These are phyloP conservation scores for Halenospora varia DNA, from an alignment of 495 filamentous ascomycete genomes.

Conservation along the genomic window DNA sequence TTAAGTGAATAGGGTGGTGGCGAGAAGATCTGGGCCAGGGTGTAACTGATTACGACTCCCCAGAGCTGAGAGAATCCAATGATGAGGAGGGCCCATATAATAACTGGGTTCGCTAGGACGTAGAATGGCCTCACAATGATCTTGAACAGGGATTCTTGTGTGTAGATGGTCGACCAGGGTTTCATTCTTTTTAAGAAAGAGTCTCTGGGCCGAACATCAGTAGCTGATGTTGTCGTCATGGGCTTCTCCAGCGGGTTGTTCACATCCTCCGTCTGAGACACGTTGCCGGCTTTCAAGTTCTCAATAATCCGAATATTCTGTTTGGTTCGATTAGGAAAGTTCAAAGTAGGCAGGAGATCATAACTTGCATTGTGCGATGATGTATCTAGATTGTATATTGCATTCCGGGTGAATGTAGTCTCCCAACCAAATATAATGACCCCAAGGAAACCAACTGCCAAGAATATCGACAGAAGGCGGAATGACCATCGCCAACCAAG, in stretches of 20 bases:
- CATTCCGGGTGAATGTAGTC: slow-evolving; percentile 32
- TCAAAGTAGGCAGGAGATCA: slow-evolving; percentile 21
- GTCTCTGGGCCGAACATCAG: not conserved
- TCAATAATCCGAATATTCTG: slow-evolving; percentile 77
- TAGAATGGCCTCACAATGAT: slow-evolving; percentile 76
- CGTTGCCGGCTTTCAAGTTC: not conserved
- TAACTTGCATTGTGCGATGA: not conserved
- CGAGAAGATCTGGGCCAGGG: slow-evolving; percentile 72
- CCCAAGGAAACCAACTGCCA: slow-evolving; percentile 38
- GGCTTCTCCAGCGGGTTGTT: no score
- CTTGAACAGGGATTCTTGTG: slow-evolving; percentile 70
- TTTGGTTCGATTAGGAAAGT: not conserved
- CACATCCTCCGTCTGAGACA: slow-evolving; percentile 12
- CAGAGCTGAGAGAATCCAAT: slow-evolving; percentile 83
- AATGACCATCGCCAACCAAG: slow-evolving; percentile 88
- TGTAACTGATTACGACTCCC: slow-evolving; percentile 87
- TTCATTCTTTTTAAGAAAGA: slow-evolving; percentile 53
- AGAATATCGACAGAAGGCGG: slow-evolving; percentile 56
- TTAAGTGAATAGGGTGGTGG: slow-evolving; percentile 44
- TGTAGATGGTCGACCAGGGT: slow-evolving; percentile 71
- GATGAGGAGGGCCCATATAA: slow-evolving; percentile 82
- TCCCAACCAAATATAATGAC: slow-evolving; percentile 46
- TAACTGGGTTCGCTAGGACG: slow-evolving; percentile 76
- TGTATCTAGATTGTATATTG: slow-evolving; percentile 28
- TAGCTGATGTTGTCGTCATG: not conserved